Conservation (phyloP, 805 yeast genomes). For the Saccharomycopsis lassenensis region DNA sequence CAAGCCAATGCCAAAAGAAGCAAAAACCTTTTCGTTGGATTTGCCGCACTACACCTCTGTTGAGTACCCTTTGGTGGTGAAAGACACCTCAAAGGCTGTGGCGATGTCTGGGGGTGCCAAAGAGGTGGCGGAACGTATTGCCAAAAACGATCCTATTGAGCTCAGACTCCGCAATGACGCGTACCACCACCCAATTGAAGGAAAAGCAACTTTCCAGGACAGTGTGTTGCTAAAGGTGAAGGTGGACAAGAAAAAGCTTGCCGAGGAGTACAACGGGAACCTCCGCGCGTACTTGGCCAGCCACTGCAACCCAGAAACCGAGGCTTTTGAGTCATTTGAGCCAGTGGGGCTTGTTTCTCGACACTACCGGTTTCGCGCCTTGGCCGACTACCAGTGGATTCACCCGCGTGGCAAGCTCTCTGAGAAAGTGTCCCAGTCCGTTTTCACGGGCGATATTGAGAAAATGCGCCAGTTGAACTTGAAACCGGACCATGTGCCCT, state of each 20-base stretch:
- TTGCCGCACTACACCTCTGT: constrained; percentile 65
- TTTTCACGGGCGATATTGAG: constrained; percentile 32
- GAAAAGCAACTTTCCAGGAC: constrained; percentile 17
- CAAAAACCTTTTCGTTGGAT: constrained; percentile 52
- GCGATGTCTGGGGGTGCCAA: constrained; percentile 56
- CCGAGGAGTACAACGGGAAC: constrained; percentile 14
- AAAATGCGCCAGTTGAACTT: constrained; percentile 30
- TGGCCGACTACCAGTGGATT: constrained; percentile 77
- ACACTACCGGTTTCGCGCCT: constrained; percentile 68
- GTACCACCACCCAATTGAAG: constrained; percentile 23
- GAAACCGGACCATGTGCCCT: constrained; percentile 18
- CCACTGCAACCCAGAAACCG: constrained; percentile 24
- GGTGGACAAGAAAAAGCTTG: constrained; percentile 18
- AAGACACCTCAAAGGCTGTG: constrained; percentile 51
- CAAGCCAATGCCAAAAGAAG: constrained; percentile 27
- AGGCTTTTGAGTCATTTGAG: constrained; percentile 33
- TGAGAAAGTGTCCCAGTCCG: constrained; percentile 28
- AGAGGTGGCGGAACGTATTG: constrained; percentile 32
- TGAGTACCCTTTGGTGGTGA: constrained; percentile 69
- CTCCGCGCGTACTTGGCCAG: constrained; percentile 16
- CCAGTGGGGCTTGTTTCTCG: constrained; percentile 62
- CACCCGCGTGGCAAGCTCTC: constrained; percentile 47
- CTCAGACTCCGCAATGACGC: constrained; percentile 26
- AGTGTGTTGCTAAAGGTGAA: constrained; percentile 24
- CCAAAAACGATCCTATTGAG: constrained; percentile 24